Percentiles rank a stretch among this genome's conserved stretches.
phyloP scores from a whole-genome alignment of 176 grass and related monocot genomes.

The maize (Zea mays) region DNA sequence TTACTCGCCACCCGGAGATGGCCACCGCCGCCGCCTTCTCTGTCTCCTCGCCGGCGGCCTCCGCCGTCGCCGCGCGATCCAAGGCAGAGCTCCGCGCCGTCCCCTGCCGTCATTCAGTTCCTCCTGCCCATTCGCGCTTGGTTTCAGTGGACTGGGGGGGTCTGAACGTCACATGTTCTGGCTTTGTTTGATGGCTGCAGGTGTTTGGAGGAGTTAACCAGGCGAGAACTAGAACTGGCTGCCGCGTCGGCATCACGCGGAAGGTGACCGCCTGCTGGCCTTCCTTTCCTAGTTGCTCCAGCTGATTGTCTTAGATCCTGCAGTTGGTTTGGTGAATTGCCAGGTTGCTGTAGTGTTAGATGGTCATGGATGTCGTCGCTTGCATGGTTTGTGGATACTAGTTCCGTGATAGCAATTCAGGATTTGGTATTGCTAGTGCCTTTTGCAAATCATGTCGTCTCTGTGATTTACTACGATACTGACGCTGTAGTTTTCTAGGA shows the following conservation, averaged over 20 bases:
- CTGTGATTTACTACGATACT: neutral
- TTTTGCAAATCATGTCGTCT: neutral
- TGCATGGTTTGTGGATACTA: neutral
- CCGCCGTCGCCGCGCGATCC: conserved; percentile 34
- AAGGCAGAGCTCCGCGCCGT: conserved; percentile 17
- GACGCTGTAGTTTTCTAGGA: neutral
- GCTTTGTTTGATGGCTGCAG: conserved; percentile 14
- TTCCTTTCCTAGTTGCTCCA: neutral
- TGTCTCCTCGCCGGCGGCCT: conserved; percentile 37
- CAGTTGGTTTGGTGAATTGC: neutral
- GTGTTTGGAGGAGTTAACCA: conserved; percentile 7
- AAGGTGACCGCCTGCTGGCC: conserved; percentile 20
- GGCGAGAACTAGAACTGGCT: conserved; percentile 4
- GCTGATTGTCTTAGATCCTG: neutral
- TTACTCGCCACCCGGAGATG: conserved; percentile 25
- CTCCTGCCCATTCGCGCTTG: neutral
- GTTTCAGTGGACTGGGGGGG: neutral
- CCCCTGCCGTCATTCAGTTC: neutral
- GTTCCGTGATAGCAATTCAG: neutral
- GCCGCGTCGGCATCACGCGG: conserved; percentile 43
- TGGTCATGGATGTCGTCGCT: neutral
- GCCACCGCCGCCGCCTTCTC: conserved; percentile 12
- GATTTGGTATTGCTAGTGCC: neutral
- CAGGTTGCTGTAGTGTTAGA: neutral
- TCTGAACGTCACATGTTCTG: neutral